Percentiles rank a stretch among this genome's conserved stretches.
Evolutionary conservation across 2,329 filamentous ascomycete species (phyloP).

Genomic region (Fragosphaeria purpurea): DNA sequence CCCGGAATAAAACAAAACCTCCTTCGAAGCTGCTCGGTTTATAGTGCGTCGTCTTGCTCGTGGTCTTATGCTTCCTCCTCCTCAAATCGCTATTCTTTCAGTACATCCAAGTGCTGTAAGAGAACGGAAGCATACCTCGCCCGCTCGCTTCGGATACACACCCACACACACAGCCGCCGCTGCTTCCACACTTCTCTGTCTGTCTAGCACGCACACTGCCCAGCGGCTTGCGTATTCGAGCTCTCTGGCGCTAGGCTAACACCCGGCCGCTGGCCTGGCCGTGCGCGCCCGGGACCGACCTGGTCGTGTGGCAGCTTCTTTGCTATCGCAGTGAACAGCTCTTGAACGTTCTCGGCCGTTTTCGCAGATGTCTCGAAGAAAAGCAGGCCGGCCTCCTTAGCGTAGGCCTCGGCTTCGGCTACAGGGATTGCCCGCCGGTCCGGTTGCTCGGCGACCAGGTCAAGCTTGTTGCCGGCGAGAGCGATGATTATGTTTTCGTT

Average conservation of each 20-base stretch:
- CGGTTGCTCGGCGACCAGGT: slow-evolving; percentile 86
- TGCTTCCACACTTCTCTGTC: not conserved
- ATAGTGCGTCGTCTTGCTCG: too few species aligned
- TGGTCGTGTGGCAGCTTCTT: slow-evolving; percentile 97
- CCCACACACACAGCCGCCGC: too few species aligned
- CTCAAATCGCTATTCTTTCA: too few species aligned
- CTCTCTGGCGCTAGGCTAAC: slow-evolving; percentile 48
- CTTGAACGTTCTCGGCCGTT: slow-evolving; percentile 89
- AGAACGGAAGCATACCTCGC: too few species aligned
- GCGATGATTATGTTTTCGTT: slow-evolving; percentile 99
- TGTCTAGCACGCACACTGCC: slow-evolving; percentile 45
- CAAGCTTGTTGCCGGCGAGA: slow-evolving; percentile 93
- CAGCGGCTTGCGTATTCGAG: slow-evolving; percentile 45
- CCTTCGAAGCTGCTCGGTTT: too few species aligned
- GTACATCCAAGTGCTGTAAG: too few species aligned
- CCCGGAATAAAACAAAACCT: too few species aligned
- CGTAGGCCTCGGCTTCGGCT: slow-evolving; percentile 90
- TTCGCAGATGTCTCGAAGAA: slow-evolving; percentile 99
- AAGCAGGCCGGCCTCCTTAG: slow-evolving; percentile 80
- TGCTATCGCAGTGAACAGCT: slow-evolving; percentile 93
- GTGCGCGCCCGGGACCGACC: slow-evolving; percentile 78
- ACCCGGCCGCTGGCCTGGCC: slow-evolving; percentile 51
- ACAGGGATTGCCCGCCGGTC: slow-evolving; percentile 89
- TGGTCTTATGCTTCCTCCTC: too few species aligned
- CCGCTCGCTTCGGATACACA: too few species aligned